phyloP scores from a whole-genome alignment of 164 flowering plant species.

The Umbilicus rupestris region DNA sequence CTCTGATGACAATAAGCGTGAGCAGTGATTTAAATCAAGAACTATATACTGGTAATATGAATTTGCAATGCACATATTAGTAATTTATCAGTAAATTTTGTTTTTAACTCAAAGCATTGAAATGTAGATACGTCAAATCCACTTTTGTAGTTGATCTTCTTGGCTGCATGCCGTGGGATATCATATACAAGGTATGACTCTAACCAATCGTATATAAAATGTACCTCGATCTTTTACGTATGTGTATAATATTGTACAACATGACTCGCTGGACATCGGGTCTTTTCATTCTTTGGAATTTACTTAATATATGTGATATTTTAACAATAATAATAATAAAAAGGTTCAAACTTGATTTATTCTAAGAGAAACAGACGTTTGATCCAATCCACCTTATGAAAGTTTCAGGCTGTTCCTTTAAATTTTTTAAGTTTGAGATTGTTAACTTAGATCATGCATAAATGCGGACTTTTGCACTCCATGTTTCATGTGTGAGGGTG shows the following conservation, averaged over 20 bases:
- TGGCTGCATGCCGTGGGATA: slow-evolving; percentile 86
- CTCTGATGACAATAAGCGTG: not conserved
- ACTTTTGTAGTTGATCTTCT: slow-evolving; percentile 60
- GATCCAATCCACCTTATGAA: too few relatives aligned
- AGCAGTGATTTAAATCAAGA: not conserved
- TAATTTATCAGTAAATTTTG: not conserved
- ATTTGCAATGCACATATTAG: not conserved
- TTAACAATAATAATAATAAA: too few relatives aligned
- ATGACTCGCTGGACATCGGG: too few relatives aligned
- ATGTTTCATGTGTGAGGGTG: not conserved
- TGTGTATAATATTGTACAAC: too few relatives aligned
- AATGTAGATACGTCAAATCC: slow-evolving; percentile 65
- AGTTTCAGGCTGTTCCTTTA: too few relatives aligned
- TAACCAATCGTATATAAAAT: not conserved
- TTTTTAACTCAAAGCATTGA: not conserved
- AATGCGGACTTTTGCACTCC: not conserved
- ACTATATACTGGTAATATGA: not conserved
- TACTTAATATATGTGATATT: too few relatives aligned
- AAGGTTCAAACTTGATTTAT: too few relatives aligned
- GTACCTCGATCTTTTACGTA: not conserved
- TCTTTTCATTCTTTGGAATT: too few relatives aligned
- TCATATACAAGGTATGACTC: slow-evolving; percentile 56
- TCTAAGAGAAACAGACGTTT: too few relatives aligned
- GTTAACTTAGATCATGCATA: not conserved
- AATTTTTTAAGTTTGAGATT: not conserved